Base-by-base conservation (phyloP, 768 basidiomycete species). In the Tylopilus intermedius region DNA sequence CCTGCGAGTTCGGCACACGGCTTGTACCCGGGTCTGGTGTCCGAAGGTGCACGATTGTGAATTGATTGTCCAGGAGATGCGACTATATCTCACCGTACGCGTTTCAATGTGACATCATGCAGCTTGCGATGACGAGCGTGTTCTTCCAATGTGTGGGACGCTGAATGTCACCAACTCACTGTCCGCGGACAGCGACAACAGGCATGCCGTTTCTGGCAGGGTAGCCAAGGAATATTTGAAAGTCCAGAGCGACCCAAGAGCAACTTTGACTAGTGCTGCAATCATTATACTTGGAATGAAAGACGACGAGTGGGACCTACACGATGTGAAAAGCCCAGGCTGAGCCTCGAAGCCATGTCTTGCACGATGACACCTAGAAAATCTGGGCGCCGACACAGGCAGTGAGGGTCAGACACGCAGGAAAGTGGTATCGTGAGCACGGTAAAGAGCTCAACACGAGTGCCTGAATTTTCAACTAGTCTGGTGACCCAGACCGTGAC, bases 221-320 rank as follows among this genome's bases (percentile, higher is more conserved):
- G 33, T n/a, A n/a, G 57, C 50, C 58, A 59, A 59, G 60, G 50
- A 33, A 11, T 27, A 35, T 30, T 15, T 15, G 32, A 51, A 38
- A 26, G 46, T 54, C 60, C 37, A 49, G 51, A 45, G 40, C 30
- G 22, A 40, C 26, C 42, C 39, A 47, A 33, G 44, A 48, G 35
- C 11, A 45, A 42, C 6, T 18, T 26, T 33, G 22, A 21, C 49
- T 15, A 44, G 27, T 15, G 32, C 5, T 26, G 50, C 45, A 62
- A 53, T 33, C 27, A 8, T 40, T 41, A 51, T 49, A 44, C 56
- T 50, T n/a, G 38, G 33, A 51, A 51, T 29, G 46, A 43, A 30
- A 35, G 39, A 27, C 13, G 30, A 22, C 27, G 6, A 7, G 13
- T 18, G 18, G 39, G 32, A 40, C 22, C n/a, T 35, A 37, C 45